Evolutionary conservation across 1,139 yeast genomes (phyloP).

Genomic region (Suzukiozyma palmioleophila): DNA sequence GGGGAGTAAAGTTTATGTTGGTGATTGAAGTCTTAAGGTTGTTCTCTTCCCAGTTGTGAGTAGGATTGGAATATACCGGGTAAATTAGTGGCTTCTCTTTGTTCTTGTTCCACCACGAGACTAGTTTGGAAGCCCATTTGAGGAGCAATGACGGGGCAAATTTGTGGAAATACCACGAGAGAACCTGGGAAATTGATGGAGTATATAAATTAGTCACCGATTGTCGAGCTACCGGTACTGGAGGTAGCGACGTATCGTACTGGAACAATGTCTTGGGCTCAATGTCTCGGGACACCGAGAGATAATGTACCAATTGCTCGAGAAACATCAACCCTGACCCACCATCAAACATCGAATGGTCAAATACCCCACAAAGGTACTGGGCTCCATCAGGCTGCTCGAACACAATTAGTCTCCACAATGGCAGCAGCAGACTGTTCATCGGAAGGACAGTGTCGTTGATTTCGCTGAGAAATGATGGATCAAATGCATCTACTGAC

Average conservation of each 20-base stretch:
- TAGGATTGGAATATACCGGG: not conserved
- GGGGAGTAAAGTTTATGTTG: conserved; percentile 12
- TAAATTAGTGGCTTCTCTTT: not conserved
- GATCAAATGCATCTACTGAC: conserved; percentile 14
- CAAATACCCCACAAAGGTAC: conserved; percentile 24
- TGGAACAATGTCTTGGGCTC: conserved; percentile 8
- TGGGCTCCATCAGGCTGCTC: conserved; percentile 14
- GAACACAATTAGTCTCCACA: conserved; percentile 28
- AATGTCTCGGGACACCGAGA: conserved; percentile 7
- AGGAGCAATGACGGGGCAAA: conserved; percentile 8
- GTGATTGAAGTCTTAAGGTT: conserved; percentile 1
- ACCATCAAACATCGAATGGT: conserved; percentile 37
- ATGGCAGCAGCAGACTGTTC: conserved; percentile 17
- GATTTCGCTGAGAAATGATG: conserved; percentile 12
- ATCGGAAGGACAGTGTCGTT: conserved; percentile 13
- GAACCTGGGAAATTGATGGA: conserved; percentile 6
- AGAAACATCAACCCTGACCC: conserved; percentile 30
- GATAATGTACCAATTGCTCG: conserved; percentile 20
- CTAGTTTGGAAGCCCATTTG: not conserved
- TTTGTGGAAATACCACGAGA: conserved; percentile 6
- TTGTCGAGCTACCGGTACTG: conserved; percentile 9
- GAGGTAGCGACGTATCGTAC: conserved; percentile 7
- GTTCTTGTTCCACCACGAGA: not conserved
- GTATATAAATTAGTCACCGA: conserved; percentile 12
- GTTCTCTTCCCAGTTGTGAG: conserved; percentile 1